Evolutionary conservation across 345 rosid genomes (phyloP).

Genomic region (Pseudoturritis turrita): DNA sequence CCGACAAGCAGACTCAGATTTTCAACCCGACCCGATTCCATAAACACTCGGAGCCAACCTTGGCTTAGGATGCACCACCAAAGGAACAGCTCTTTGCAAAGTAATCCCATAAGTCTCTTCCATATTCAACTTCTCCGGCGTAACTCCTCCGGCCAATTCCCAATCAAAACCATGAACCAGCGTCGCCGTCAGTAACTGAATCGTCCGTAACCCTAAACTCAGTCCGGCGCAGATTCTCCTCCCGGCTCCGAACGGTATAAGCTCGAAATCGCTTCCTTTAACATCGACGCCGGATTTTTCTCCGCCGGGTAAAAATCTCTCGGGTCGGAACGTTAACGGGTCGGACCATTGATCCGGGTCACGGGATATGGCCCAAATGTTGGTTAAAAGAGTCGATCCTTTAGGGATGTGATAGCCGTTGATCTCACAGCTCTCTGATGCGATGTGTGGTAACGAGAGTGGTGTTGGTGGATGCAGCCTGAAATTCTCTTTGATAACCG

Average conservation of each 20-base stretch:
- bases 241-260: conserved; percentile 85
- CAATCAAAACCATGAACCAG: conserved; percentile 68
- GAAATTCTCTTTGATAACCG: conserved; percentile 75
- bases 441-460: conserved; percentile 65
- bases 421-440: conserved; percentile 68
- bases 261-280: conserved; percentile 64
- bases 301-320: conserved; percentile 71
- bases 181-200: conserved; percentile 57
- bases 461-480: conserved; percentile 86
- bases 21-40: conserved; percentile 7
- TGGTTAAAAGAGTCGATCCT: conserved; percentile 55
- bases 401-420: conserved; percentile 68
- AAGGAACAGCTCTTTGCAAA: conserved; percentile 56
- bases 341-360: conserved; percentile 69
- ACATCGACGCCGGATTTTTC: conserved; percentile 58
- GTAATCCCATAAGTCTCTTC: conserved; percentile 76
- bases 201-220: conserved; percentile 71
- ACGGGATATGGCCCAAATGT: conserved; percentile 87
- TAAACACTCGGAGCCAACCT: conserved; percentile 42
- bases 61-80: conserved; percentile 57
- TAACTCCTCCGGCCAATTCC: conserved; percentile 51
- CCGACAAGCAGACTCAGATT: not conserved
- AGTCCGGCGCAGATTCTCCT: conserved; percentile 81
- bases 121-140: conserved; percentile 61
- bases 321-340: conserved; percentile 57